Evolutionary conservation across 805 yeast species (phyloP).

Genomic region (Torulaspora delbrueckii): DNA sequence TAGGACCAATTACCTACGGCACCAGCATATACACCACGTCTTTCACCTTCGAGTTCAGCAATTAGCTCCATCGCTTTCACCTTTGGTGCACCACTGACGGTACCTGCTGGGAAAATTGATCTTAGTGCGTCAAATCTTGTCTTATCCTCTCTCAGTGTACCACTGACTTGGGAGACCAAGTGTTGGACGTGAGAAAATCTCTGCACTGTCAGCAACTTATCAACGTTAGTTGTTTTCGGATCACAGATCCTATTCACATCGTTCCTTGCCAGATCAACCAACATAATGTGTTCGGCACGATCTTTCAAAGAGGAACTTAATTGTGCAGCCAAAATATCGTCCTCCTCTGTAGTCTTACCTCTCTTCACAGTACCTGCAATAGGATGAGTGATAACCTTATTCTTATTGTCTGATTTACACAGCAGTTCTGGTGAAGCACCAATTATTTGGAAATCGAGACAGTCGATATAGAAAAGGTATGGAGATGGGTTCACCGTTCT

Average conservation of each 20-base stretch:
- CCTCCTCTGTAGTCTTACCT: conserved; percentile 89
- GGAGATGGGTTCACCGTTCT: conserved; percentile 98
- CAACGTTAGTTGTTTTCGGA: conserved; percentile 80
- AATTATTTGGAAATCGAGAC: conserved; percentile 84
- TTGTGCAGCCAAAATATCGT: conserved; percentile 71
- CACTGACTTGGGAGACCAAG: conserved; percentile 90
- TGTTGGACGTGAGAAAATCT: conserved; percentile 97
- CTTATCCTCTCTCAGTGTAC: conserved; percentile 76
- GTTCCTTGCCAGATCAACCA: conserved; percentile 95
- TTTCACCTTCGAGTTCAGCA: conserved; percentile 82
- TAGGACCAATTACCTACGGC: conserved; percentile 99
- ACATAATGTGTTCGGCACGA: conserved; percentile 97
- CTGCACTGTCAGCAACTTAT: conserved; percentile 82
- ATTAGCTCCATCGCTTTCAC: conserved; percentile 95
- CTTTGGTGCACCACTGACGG: conserved; percentile 98
- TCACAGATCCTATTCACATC: conserved; percentile 94
- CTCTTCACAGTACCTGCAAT: conserved; percentile 95
- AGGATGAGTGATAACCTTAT: conserved; percentile 87
- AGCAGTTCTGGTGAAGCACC: conserved; percentile 97
- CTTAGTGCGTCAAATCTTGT: conserved; percentile 95
- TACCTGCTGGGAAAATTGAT: conserved; percentile 98
- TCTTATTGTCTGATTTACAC: conserved; percentile 70
- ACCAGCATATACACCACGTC: conserved; percentile 96
- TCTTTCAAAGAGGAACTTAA: conserved; percentile 78
- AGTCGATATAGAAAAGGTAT: conserved; percentile 89